Conservation (phyloP, 1,139 yeast species). For the Suhomyces taliae region DNA sequence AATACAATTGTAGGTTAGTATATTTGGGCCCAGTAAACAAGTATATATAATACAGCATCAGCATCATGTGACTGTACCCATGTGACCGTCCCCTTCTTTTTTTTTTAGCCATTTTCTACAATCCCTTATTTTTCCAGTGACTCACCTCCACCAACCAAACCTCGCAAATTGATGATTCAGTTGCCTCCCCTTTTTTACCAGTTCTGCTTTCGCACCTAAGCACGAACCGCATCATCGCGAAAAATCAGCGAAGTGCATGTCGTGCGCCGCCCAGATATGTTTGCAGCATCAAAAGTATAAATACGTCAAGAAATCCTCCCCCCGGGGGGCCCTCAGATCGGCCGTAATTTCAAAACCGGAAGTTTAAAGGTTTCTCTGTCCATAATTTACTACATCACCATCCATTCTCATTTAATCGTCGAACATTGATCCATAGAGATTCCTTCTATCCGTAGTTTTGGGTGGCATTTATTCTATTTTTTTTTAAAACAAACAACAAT, state of each 20-base stretch:
- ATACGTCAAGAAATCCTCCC: conserved; percentile 18
- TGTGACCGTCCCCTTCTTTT: too few species aligned
- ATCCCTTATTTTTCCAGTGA: too few species aligned
- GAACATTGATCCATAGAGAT: not conserved
- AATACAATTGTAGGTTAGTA: too few species aligned
- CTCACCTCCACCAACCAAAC: too few species aligned
- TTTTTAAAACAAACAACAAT: not conserved
- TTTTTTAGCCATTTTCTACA: too few species aligned
- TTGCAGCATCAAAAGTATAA: conserved; percentile 18
- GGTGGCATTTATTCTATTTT: not conserved
- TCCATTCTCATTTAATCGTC: not conserved
- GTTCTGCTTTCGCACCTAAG: not conserved
- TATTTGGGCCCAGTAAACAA: too few species aligned
- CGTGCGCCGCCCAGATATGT: conserved; percentile 10
- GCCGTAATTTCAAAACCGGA: conserved; percentile 5
- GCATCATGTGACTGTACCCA: too few species aligned
- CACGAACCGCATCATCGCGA: not conserved
- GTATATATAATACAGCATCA: too few species aligned
- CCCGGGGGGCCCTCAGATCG: conserved; percentile 3
- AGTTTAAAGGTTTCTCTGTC: conserved; percentile 2
- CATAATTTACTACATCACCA: not conserved
- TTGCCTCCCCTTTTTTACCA: not conserved
- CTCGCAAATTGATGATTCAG: too few species aligned
- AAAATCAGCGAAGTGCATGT: conserved; percentile 4
- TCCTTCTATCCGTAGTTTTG: not conserved